Percentiles rank a stretch among this genome's conserved stretches.
These are phyloP conservation scores for Xerocomus tenax DNA, from an alignment of 1,284 basidiomycete genomes.

Conservation along the genomic window DNA sequence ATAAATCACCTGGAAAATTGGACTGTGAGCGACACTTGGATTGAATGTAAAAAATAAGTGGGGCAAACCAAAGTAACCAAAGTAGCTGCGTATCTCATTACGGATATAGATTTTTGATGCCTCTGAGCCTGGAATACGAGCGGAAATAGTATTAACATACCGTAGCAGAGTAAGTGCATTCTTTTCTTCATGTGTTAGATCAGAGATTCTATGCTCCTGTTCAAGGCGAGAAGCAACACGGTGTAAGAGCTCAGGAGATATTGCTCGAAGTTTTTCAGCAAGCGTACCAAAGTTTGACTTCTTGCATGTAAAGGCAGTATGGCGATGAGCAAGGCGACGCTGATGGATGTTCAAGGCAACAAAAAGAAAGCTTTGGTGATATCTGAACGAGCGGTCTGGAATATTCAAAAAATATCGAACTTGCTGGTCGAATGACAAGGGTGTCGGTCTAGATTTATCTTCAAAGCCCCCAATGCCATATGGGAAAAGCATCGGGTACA, in stretches of 20 bases:
- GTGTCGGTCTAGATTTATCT: background rate
- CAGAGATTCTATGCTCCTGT: background rate
- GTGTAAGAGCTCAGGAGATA: background rate
- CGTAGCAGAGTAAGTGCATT: background rate
- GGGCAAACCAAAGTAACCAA: conserved; percentile 6
- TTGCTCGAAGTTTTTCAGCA: background rate
- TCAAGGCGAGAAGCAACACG: background rate
- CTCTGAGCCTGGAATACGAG: conserved; percentile 6
- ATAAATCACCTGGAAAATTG: conserved; percentile 15
- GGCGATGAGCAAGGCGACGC: background rate
- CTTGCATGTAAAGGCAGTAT: background rate
- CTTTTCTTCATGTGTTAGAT: background rate
- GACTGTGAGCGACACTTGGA: conserved; percentile 7
- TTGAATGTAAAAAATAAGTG: conserved; percentile 15
- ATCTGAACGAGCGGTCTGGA: background rate
- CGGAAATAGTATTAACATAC: background rate
- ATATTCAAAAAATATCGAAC: no score
- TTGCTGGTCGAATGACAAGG: no score
- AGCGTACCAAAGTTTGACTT: background rate
- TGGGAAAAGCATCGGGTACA: background rate
- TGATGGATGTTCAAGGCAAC: background rate
- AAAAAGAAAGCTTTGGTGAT: background rate
- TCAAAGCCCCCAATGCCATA: background rate
- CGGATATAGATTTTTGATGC: conserved; percentile 8
- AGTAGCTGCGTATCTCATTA: conserved; percentile 12